Evolutionary conservation across 2,329 filamentous ascomycete genomes (phyloP), one percentile per base, ranked within the genome.

Genomic region (Westerdykella aurantiaca): DNA sequence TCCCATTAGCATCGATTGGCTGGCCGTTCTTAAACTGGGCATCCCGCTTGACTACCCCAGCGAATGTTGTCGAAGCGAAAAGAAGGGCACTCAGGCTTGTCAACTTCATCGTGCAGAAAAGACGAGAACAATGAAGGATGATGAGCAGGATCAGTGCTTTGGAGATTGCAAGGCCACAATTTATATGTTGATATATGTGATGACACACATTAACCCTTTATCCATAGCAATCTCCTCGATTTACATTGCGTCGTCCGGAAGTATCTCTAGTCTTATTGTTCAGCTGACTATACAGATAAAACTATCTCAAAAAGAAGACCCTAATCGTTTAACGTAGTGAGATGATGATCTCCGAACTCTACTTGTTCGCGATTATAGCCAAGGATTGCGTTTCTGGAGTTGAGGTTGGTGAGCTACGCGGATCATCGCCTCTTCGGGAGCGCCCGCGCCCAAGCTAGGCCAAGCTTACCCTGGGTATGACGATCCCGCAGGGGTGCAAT

Each of bases 1-100:
- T 82, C 31, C 78, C 78, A 22, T 72, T 73, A 22, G 67, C 72
- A 54, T 78, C 76, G 50, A 77, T 74, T 7, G 81, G 79, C 47
- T 82, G 70, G 5, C 79, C 79, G 35, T 78, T 58, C 9, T 60
- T 56, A 52, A 79, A 80, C 25, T 67, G 47, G 45, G 63, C 46
- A 45, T 63, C 42, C 33, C 12, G 11, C 46, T 53, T 58, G 18
- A 60, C 37, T 11, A 60, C 54, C 21, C 42, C 57, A 38, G 43
- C 53, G 25, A 56, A 40, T 5, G 39, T 5, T 17, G 50, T 42
- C 9, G 49, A 54, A 2, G 47, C 41, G 43, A 53, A 56, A 34
- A 57, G 44, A 34, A 53, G 44, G 23, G 38, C 57, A 48, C 21
- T 46, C 45, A 56, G 18, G 12, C 34, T 34, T 39, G 49, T 44